Evolutionary conservation across 805 yeast species (phyloP).

Genomic region (Saccharomycopsis schoenii): DNA sequence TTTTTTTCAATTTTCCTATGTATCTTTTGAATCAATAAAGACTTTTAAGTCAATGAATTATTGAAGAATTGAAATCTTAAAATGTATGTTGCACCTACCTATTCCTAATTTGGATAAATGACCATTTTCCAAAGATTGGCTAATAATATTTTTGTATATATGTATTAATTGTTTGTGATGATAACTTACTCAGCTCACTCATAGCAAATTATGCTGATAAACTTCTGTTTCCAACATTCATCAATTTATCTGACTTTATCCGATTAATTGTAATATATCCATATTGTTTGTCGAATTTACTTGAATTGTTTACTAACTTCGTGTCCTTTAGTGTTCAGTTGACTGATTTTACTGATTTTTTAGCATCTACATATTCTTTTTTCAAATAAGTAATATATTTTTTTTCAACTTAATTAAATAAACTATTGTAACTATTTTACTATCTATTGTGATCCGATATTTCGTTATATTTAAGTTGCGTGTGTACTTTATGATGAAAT

Average conservation of each 20-base stretch:
- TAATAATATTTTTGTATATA: background rate
- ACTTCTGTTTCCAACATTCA: constrained; percentile 34
- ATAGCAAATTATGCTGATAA: constrained; percentile 31
- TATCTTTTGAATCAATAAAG: too few relatives aligned
- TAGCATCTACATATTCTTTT: background rate
- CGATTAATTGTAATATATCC: background rate
- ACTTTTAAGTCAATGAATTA: too few relatives aligned
- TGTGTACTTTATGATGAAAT: too few relatives aligned
- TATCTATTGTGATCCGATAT: too few relatives aligned
- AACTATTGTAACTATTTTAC: too few relatives aligned
- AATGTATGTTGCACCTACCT: background rate
- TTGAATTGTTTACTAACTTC: background rate
- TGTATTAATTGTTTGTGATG: constrained; percentile 23
- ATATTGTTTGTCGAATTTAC: background rate
- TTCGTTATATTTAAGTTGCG: too few relatives aligned
- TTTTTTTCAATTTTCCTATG: too few relatives aligned
- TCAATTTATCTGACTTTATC: constrained; percentile 25
- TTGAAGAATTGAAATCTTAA: background rate
- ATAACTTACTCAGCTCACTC: constrained; percentile 36
- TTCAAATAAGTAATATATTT: too few relatives aligned
- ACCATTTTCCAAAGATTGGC: background rate
- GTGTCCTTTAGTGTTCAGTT: background rate
- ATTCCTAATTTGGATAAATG: too few relatives aligned
- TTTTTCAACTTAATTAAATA: background rate
- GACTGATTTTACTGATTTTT: background rate